Percentiles rank a stretch among this genome's conserved stretches.
Evolutionary conservation across 495 filamentous ascomycete species (phyloP).

Genomic region (Massariosphaeria phaeospora): DNA sequence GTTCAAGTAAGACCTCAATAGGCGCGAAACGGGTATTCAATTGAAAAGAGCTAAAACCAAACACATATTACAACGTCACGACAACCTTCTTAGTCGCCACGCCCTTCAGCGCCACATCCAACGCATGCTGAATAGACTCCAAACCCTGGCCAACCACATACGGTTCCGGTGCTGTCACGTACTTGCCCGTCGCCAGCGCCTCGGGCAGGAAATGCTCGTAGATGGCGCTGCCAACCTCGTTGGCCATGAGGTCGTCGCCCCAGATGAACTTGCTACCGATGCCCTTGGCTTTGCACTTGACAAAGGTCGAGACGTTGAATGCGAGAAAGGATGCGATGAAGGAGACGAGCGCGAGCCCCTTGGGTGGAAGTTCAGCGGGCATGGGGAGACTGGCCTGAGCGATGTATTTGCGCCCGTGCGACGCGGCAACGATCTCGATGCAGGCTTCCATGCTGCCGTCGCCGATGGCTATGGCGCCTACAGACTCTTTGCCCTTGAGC

Average conservation of each 20-base stretch:
- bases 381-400: slow-evolving; percentile 12
- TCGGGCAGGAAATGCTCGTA: slow-evolving; percentile 32
- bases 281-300: slow-evolving; percentile 5
- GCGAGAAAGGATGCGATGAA: neutral
- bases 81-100: slow-evolving; percentile 3
- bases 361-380: neutral
- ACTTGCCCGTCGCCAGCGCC: slow-evolving; percentile 24
- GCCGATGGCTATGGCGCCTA: slow-evolving; percentile 31
- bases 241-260: slow-evolving; percentile 23
- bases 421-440: slow-evolving; percentile 6
- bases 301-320: neutral
- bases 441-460: slow-evolving; percentile 10
- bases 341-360: neutral
- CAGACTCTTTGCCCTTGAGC: slow-evolving; percentile 34
- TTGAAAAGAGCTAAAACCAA: too few relatives aligned
- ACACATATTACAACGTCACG: slow-evolving; percentile 1
- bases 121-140: slow-evolving; percentile 6
- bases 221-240: slow-evolving; percentile 34
- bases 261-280: slow-evolving; percentile 14
- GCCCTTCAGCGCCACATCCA: slow-evolving; percentile 16
- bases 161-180: slow-evolving; percentile 32
- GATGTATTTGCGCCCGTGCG: slow-evolving; percentile 9
- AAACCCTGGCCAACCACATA: slow-evolving; percentile 23
- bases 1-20: too few relatives aligned
- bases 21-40: too few relatives aligned